phyloP scores from a whole-genome alignment of 495 filamentous ascomycete genomes.

The Podospora australis region DNA sequence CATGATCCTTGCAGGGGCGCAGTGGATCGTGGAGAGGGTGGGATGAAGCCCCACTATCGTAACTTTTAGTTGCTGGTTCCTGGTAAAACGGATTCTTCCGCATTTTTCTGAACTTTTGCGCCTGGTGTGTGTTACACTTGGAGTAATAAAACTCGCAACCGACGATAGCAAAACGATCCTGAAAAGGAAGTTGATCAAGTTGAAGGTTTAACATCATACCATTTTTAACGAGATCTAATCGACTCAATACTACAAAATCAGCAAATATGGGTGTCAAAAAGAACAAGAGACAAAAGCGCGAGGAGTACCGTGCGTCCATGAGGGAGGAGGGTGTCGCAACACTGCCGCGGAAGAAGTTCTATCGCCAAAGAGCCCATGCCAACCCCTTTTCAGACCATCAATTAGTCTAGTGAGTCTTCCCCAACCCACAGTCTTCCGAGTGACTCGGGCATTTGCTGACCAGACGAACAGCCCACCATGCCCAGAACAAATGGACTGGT shows the following conservation, averaged over 20 bases:
- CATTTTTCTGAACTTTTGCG: too few species aligned
- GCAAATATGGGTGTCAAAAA: constrained; percentile 35
- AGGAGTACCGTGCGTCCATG: constrained; percentile 54
- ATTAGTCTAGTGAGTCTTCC: constrained; percentile 67
- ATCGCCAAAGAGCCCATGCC: constrained; percentile 91
- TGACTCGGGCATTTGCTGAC: background rate
- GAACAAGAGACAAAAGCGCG: constrained; percentile 66
- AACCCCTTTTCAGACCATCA: constrained; percentile 95
- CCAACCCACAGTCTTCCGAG: background rate
- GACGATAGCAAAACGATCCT: background rate
- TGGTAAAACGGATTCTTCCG: background rate
- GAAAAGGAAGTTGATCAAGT: too few species aligned
- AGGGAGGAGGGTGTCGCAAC: constrained; percentile 18
- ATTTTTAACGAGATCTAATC: too few species aligned
- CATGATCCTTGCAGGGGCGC: background rate
- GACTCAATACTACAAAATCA: background rate
- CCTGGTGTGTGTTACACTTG: too few species aligned
- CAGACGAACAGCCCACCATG: constrained; percentile 56
- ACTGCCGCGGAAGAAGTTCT: constrained; percentile 89
- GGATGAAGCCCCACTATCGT: constrained; percentile 1
- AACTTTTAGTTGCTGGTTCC: constrained; percentile 1
- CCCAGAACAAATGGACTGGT: constrained; percentile 89
- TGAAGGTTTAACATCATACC: too few species aligned
- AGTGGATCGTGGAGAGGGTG: background rate
- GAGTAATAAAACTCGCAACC: background rate